A percentile compares a stretch with the other conserved stretches of the same genome.
Conservation (phyloP, 1,284 basidiomycete genomes). For the Cystobasidium pallidum region DNA sequence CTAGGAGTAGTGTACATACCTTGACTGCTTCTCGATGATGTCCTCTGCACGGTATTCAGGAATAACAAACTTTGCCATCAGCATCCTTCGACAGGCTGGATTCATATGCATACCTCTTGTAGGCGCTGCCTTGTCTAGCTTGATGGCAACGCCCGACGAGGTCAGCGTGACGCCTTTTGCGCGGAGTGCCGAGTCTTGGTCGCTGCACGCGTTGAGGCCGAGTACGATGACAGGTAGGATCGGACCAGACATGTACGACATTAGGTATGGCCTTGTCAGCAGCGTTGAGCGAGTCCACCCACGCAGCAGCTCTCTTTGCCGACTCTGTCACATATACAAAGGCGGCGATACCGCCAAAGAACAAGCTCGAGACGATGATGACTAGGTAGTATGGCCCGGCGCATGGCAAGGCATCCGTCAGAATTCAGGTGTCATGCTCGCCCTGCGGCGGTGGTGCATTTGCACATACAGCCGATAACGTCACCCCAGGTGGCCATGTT, state of each 20-base stretch:
- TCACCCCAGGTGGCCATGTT: slow-evolving; percentile 40
- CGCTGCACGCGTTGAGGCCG: slow-evolving; percentile 6
- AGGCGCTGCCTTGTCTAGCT: slow-evolving; percentile 35
- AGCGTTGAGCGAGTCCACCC: background rate
- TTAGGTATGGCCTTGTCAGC: too few relatives aligned
- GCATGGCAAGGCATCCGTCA: background rate
- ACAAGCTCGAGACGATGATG: slow-evolving; percentile 36
- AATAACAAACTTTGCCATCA: background rate
- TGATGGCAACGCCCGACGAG: slow-evolving; percentile 37
- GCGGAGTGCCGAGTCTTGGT: slow-evolving; percentile 33
- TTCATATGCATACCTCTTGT: slow-evolving; percentile 17
- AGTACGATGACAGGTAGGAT: background rate
- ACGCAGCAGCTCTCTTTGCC: slow-evolving; percentile 40
- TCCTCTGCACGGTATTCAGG: slow-evolving; percentile 25
- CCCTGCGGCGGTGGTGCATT: background rate
- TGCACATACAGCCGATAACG: slow-evolving; percentile 27
- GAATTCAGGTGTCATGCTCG: too few relatives aligned
- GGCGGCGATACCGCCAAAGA: slow-evolving; percentile 40
- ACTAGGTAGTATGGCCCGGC: background rate
- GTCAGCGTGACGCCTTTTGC: slow-evolving; percentile 36
- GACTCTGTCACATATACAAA: slow-evolving; percentile 42
- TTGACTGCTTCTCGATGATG: slow-evolving; percentile 30
- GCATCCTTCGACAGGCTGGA: too few relatives aligned
- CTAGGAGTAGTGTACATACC: slow-evolving; percentile 14
- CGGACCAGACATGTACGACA: too few relatives aligned